These are phyloP conservation scores for Tuber calosporum DNA, from an alignment of 495 filamentous ascomycete genomes.

Conservation along the genomic window DNA sequence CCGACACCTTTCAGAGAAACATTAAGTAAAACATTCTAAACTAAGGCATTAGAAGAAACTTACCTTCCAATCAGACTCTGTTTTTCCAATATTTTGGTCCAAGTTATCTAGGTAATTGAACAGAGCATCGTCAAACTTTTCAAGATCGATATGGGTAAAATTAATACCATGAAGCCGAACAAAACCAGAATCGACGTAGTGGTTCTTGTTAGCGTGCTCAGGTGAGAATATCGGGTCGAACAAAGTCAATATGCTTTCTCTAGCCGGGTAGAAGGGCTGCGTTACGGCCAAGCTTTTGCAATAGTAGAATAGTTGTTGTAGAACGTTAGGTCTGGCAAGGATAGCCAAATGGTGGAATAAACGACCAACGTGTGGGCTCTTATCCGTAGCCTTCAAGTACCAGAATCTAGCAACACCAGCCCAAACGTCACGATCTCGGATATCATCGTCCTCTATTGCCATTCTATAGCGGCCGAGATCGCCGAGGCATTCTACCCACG, in stretches of 20 bases:
- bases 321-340: conserved; percentile 62
- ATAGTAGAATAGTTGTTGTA: conserved; percentile 74
- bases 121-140: conserved; percentile 45
- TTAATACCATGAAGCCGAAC: conserved; percentile 55
- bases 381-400: conserved; percentile 73
- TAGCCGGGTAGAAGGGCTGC: conserved; percentile 50
- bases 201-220: conserved; percentile 25
- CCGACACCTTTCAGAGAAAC: conserved; percentile 44
- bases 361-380: conserved; percentile 60
- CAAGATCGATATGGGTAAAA: conserved; percentile 48
- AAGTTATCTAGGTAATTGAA: conserved; percentile 47
- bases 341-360: conserved; percentile 83
- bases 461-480: conserved; percentile 68
- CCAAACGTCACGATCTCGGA: conserved; percentile 70
- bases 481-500: conserved; percentile 85
- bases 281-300: conserved; percentile 39
- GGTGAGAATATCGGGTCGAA: conserved; percentile 53
- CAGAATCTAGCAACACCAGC: conserved; percentile 66
- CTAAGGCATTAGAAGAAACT: neutral
- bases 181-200: conserved; percentile 44
- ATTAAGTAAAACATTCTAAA: neutral
- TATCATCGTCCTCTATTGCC: conserved; percentile 69
- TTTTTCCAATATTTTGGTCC: conserved; percentile 47
- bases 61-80: conserved; percentile 49
- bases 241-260: conserved; percentile 56